Evolutionary conservation across 73 alveolate genomes (phyloP), one percentile per base, ranked within the genome.

Genomic region (Paramecium bursaria): DNA sequence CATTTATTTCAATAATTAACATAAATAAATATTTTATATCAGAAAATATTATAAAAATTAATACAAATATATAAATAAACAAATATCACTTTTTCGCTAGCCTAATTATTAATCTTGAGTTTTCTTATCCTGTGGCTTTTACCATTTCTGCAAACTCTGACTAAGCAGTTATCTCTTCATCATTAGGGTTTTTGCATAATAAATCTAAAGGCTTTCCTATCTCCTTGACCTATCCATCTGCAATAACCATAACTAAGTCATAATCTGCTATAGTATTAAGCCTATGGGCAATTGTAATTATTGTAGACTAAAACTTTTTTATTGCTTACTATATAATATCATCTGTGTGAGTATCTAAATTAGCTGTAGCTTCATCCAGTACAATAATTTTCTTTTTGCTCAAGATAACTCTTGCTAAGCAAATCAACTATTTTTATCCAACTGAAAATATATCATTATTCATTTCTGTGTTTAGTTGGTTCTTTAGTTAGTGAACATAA

Each of bases 281-380:
- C 85, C 92, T 91, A 74, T 91, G 96, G 5, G 96, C 96, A 61
- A 92, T 86, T 23, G 92, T 91, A 19, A 91, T 46, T 17, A 91
- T 82, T 25, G 96, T 91, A 23, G 93, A 85, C 21, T 91, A 90
- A 46, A 74, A 50, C 5, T 31, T 77, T 51, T 89, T 80, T 9
- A 91, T 91, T 13, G 86, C 73, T 67, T 88, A 57, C 50, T 74
- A 77, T 31, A 91, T 75, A 33, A 88, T 60, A 17, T 35, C 52
- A 86, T 91, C 96, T 19, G 96, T 80, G 4, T 54, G 74, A 87
- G 79, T 91, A 74, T 91, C 96, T 3, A 90, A 87, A 74, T 91
- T 89, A 44, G 96, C 88, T 11, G 96, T 91, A 11, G 96, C 96
- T 67, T 91, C 96, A 89, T 91, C 96, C 48, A 91, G 74, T 10